Evolutionary conservation across 495 filamentous ascomycete genomes (phyloP).

Genomic region (Darksidea phi): DNA sequence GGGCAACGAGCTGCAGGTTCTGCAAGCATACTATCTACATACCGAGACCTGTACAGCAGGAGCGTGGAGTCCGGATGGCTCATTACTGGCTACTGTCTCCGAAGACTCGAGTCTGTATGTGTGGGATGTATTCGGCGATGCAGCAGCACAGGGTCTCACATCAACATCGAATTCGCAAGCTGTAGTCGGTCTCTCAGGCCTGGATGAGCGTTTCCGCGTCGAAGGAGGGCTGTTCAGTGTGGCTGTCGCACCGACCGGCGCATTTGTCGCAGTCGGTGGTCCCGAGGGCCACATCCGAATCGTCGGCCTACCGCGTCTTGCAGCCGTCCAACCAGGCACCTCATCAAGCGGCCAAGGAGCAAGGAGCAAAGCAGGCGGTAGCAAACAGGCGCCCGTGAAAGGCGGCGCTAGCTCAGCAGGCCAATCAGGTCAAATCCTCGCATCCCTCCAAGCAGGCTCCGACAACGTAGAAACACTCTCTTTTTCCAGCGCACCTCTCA

Average conservation of each 20-base stretch:
- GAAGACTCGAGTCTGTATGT: conserved; percentile 89
- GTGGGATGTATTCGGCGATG: conserved; percentile 86
- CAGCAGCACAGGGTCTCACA: conserved; percentile 69
- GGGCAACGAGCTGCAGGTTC: conserved; percentile 62
- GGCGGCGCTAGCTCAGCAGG: conserved; percentile 40
- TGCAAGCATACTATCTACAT: conserved; percentile 88
- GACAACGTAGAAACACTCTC: conserved; percentile 84
- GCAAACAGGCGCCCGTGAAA: conserved; percentile 37
- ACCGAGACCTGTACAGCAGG: conserved; percentile 85
- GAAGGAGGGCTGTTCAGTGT: conserved; percentile 89
- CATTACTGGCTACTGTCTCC: conserved; percentile 81
- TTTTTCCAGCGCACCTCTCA: conserved; percentile 72
- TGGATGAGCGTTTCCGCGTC: conserved; percentile 86
- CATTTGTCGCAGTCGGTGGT: conserved; percentile 82
- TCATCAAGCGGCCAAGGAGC: conserved; percentile 46
- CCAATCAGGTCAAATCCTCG: conserved; percentile 78
- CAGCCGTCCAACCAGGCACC: conserved; percentile 36
- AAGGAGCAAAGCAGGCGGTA: conserved; percentile 48
- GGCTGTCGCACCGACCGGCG: conserved; percentile 71
- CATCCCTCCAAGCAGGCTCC: conserved; percentile 63
- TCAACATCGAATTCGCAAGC: conserved; percentile 64
- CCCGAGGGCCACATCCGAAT: conserved; percentile 80
- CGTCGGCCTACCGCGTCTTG: conserved; percentile 75
- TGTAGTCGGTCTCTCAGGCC: conserved; percentile 74
- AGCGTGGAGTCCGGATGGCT: conserved; percentile 85